Base-by-base conservation (phyloP, 1,139 yeast species). In the Saccharomycopsis phalli region DNA sequence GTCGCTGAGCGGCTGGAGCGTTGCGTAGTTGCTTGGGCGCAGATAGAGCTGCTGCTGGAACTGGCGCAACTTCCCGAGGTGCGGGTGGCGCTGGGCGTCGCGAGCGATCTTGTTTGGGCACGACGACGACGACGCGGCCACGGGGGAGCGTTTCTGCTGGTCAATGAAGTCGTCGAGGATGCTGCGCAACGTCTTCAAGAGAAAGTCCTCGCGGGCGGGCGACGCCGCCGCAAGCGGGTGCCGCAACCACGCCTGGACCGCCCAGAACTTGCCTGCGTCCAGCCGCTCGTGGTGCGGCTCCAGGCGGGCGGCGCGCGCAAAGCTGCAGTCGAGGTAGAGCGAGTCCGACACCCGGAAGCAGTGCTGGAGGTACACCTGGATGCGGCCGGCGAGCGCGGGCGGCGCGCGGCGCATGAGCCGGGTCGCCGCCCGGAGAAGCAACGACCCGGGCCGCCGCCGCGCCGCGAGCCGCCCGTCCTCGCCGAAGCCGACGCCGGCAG, bases 361-460 rank as follows among this genome's bases (percentile, higher is more conserved):
- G 3, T 31, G 14, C n/a, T 36, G 17, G 11, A 41, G 5, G 36
- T 28, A 41, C 4, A 41, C 16, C 10, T 29, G 34, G 10, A 41
- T 14, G 14, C 34, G 20, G 4, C 39, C 36, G 4, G 34, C 6
- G n/a, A 41, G 36, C 13, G 7, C 27, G 7, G 33, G 14, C 18
- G 33, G n/a, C 11, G 26, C 33, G 8, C 35, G 14, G 4, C 29
- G 19, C n/a, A 30, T 13, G 8, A 26, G 19, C 27, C 30, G 39
- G 19, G 20, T 36, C n/a, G 23, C 27, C 1, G 31, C 21, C 19
- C 20, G 31, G 17, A 36, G 22, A 10, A 42, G 27, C 3, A 35
- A 18, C 2, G 41, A 16, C 10, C 46, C 46, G 2, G 46, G 46
- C 25, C 44, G 27, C 19, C 44, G 31, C 19, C 21, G n/a, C 10